Percentiles rank a stretch among this genome's conserved stretches.
Evolutionary conservation across 176 grass and related monocot species (phyloP).

Genomic region (Paspalum vaginatum): DNA sequence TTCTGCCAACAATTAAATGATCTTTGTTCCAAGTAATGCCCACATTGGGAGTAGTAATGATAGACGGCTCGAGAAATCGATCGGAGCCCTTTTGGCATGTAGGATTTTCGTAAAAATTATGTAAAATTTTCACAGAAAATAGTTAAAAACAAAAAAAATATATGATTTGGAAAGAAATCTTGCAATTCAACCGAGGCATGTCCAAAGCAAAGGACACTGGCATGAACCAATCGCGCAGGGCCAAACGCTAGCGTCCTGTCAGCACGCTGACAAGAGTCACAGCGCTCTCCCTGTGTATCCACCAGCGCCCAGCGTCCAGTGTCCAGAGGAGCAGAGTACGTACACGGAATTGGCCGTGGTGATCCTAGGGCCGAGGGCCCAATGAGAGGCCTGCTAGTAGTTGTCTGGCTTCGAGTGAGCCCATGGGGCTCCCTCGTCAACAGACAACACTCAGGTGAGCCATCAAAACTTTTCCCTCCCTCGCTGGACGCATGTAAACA

Average conservation of each 20-base stretch:
- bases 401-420: neutral
- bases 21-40: neutral
- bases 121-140: no score
- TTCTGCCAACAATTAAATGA: neutral
- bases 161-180: no score
- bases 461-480: no score
- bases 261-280: neutral
- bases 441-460: no score
- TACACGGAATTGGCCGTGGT: neutral
- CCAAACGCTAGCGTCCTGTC: slow-evolving; percentile 8
- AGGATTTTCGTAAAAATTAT: no score
- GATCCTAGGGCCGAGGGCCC: neutral
- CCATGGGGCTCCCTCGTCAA: neutral
- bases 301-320: no score
- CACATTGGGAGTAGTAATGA: neutral
- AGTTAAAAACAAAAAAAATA: no score
- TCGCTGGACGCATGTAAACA: no score
- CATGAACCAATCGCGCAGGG: neutral
- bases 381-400: neutral
- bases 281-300: no score
- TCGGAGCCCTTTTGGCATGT: no score
- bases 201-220: slow-evolving; percentile 22
- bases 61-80: neutral
- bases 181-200: no score
- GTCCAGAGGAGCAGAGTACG: no score